phyloP scores from a whole-genome alignment of 2,329 filamentous ascomycete species.

The Graphilbum ipis-grandicollis region DNA sequence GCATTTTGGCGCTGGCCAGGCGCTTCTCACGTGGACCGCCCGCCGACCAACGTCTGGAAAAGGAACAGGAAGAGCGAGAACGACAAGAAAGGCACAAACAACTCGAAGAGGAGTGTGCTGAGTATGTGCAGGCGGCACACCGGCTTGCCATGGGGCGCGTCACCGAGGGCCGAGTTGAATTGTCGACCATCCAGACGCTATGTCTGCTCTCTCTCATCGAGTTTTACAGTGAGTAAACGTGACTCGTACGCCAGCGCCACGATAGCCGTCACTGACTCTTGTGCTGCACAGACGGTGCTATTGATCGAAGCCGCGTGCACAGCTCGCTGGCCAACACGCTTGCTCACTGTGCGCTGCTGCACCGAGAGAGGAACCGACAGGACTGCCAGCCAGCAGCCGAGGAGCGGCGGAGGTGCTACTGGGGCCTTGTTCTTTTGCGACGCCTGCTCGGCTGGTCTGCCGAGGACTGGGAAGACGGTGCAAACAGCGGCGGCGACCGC shows the following conservation, averaged over 20 bases:
- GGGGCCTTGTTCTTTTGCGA: constrained; percentile 1
- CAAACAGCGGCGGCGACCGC: no score
- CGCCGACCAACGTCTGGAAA: not conserved
- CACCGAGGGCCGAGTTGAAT: constrained; percentile 1
- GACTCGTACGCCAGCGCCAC: not conserved
- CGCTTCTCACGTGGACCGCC: not conserved
- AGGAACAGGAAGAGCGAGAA: not conserved
- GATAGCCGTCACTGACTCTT: no score
- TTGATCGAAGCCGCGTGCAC: constrained; percentile 1
- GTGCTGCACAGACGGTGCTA: not conserved
- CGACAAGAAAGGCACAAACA: no score
- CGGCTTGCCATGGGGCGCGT: constrained; percentile 1
- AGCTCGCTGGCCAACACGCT: constrained; percentile 2
- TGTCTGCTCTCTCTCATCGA: constrained; percentile 1
- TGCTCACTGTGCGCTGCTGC: constrained; percentile 1
- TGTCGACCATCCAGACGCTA: constrained; percentile 3
- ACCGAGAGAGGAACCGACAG: constrained; percentile 1
- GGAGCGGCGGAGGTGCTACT: constrained; percentile 3
- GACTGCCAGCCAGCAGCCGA: constrained; percentile 1
- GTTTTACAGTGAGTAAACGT: not conserved
- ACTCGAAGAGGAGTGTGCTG: no score
- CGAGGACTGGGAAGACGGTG: not conserved
- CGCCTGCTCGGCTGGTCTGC: constrained; percentile 1
- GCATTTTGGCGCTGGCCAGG: not conserved
- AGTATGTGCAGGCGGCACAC: not conserved